Evolutionary conservation across 371 early-diverging fungal species (phyloP).

Genomic region (Mortierella sp.): DNA sequence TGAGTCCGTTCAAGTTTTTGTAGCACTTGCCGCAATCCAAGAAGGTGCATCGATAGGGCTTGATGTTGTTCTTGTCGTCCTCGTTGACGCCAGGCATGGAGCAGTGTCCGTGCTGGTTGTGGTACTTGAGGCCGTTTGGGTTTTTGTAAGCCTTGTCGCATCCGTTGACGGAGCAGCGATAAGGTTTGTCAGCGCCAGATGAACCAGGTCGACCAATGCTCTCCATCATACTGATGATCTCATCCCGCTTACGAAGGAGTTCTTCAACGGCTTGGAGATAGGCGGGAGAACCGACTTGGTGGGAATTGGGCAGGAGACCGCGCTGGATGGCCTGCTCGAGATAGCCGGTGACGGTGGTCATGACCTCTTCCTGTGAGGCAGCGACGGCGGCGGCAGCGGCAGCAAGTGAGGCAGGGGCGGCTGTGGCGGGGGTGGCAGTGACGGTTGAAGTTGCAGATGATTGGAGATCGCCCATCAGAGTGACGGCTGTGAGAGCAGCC

Average conservation of each 20-base stretch:
- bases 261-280: constrained; percentile 41
- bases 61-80: constrained; percentile 60
- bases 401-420: background rate
- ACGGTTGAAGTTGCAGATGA: background rate
- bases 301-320: constrained; percentile 41
- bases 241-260: constrained; percentile 51
- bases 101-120: constrained; percentile 88
- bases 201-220: constrained; percentile 42
- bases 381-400: background rate
- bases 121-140: constrained; percentile 97
- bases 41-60: constrained; percentile 90
- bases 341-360: constrained; percentile 44
- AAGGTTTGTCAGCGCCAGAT: constrained; percentile 74
- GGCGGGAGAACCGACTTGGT: constrained; percentile 30
- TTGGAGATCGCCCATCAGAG: constrained; percentile 21
- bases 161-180: constrained; percentile 81
- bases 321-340: constrained; percentile 52
- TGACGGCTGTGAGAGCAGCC: constrained; percentile 24
- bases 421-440: background rate
- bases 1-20: constrained; percentile 98
- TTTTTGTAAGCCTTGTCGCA: constrained; percentile 98
- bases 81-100: constrained; percentile 60
- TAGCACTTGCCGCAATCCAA: constrained; percentile 93
- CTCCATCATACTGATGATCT: constrained; percentile 55
- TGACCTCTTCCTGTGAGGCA: constrained; percentile 36